phyloP scores from a whole-genome alignment of 2,329 filamentous ascomycete genomes.

The Apiospora pterosperma region DNA sequence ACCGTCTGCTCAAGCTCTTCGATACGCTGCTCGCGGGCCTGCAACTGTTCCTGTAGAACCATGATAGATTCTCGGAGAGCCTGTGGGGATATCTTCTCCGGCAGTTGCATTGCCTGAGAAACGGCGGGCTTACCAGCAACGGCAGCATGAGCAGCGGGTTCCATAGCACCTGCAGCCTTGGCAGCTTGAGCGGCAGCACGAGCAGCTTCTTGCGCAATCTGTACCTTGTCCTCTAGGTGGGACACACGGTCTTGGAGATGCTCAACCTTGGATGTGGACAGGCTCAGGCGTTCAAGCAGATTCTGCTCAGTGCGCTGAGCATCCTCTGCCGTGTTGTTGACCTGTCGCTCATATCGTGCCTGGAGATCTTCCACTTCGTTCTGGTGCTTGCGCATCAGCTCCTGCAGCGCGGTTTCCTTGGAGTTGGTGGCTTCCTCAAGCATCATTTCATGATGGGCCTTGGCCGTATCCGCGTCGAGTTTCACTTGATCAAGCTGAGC shows the following conservation, averaged over 20 bases:
- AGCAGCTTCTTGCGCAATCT: conserved; percentile 82
- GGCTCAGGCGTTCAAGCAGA: conserved; percentile 73
- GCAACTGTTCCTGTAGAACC: conserved; percentile 93
- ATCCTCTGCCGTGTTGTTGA: conserved; percentile 76
- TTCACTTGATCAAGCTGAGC: conserved; percentile 73
- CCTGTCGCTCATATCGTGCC: conserved; percentile 68
- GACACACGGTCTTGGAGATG: conserved; percentile 81
- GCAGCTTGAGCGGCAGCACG: conserved; percentile 49
- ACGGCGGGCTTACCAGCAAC: conserved; percentile 36
- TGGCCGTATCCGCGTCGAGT: conserved; percentile 76
- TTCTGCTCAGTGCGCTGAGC: conserved; percentile 76
- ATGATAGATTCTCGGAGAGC: conserved; percentile 94
- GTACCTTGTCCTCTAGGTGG: conserved; percentile 85
- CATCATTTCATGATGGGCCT: conserved; percentile 78
- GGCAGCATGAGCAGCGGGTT: conserved; percentile 43
- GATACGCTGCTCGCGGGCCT: conserved; percentile 86
- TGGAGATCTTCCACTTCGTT: conserved; percentile 72
- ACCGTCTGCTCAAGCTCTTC: conserved; percentile 79
- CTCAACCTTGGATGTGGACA: conserved; percentile 80
- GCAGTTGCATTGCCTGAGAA: conserved; percentile 46
- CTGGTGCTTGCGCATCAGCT: conserved; percentile 53
- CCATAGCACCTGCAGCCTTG: conserved; percentile 32
- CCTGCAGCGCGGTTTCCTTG: conserved; percentile 21
- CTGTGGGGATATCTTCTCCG: conserved; percentile 89
- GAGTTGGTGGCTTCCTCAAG: conserved; percentile 70